Evolutionary conservation across 164 flowering plant genomes (phyloP).

Genomic region (Chimonanthus salicifolius): DNA sequence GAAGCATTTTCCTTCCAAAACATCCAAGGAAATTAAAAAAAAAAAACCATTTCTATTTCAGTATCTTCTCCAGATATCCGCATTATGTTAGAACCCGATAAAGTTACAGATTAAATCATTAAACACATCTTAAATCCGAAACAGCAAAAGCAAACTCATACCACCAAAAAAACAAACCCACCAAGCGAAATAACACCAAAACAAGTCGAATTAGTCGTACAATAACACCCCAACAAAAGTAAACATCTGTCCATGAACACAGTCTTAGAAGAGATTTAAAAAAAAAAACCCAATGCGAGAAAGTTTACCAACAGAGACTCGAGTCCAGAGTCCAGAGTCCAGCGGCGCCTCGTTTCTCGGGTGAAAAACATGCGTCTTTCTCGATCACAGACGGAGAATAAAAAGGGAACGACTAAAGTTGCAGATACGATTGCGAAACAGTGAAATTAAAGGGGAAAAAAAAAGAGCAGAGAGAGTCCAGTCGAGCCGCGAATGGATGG

Average conservation of each 20-base stretch:
- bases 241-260: not conserved
- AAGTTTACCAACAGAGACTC: conserved; percentile 1
- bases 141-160: not conserved
- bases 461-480: not conserved
- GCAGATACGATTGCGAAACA: not conserved
- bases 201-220: not conserved
- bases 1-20: not conserved
- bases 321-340: not conserved
- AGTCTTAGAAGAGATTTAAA: not conserved
- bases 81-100: no score
- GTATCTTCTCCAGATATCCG: no score
- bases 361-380: not conserved
- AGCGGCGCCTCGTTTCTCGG: not conserved
- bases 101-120: no score
- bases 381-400: not conserved
- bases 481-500: not conserved
- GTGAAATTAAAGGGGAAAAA: not conserved
- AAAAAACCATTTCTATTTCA: not conserved
- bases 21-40: not conserved
- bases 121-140: no score
- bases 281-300: not conserved
- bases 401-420: not conserved
- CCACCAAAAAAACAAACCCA: not conserved
- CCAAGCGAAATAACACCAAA: no score
- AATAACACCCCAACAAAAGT: not conserved